phyloP scores from a whole-genome alignment of 495 filamentous ascomycete species.

The Xylaria acuta region DNA sequence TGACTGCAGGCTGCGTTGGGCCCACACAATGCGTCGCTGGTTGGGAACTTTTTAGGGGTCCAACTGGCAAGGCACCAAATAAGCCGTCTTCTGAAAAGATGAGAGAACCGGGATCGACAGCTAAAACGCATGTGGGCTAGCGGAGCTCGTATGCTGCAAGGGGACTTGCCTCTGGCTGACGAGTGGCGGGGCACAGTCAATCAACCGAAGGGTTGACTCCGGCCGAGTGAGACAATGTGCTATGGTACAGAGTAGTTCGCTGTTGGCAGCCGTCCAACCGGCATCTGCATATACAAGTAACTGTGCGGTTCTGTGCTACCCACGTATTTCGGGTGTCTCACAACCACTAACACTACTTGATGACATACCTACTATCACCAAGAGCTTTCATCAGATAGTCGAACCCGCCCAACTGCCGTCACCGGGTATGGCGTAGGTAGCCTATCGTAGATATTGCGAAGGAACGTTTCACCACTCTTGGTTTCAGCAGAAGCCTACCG shows the following conservation, averaged over 20 bases:
- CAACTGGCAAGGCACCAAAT: background rate
- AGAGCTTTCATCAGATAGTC: background rate
- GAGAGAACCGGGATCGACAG: constrained; percentile 13
- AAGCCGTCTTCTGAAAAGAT: background rate
- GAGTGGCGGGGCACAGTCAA: background rate
- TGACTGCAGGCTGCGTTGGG: background rate
- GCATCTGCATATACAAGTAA: background rate
- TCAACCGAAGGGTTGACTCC: background rate
- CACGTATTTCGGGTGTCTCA: background rate
- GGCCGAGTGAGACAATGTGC: background rate
- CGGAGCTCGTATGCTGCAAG: constrained; percentile 26
- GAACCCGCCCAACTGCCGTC: background rate
- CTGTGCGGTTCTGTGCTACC: background rate
- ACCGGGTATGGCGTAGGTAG: background rate
- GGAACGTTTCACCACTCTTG: constrained; percentile 18
- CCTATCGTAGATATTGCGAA: background rate
- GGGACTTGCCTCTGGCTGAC: constrained; percentile 5
- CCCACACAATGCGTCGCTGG: background rate
- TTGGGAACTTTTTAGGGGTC: constrained; percentile 15
- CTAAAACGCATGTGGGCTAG: constrained; percentile 19
- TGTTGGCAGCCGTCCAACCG: background rate
- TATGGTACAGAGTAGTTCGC: background rate
- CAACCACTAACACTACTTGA: background rate
- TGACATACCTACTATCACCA: background rate
- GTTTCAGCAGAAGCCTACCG: background rate